Base-by-base conservation (phyloP, 257 asterid species). In the Thymus mandschuricus region DNA sequence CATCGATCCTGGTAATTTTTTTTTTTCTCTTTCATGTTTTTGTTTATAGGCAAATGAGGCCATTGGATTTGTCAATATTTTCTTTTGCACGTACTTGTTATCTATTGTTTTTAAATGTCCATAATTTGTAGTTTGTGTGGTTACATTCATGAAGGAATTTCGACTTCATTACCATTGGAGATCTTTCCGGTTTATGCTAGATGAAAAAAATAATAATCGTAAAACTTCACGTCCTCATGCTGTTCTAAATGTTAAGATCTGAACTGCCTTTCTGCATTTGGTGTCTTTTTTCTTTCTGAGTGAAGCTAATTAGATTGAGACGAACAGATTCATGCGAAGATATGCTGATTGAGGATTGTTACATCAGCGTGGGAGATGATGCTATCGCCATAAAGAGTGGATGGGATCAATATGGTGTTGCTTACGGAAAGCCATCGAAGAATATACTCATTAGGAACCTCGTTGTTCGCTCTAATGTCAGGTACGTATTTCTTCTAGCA, bases 321-420 rank as follows among this genome's bases (percentile, higher is more conserved):
- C 62, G 31, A 79, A 81, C 86, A 95, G 99, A 95, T 88, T 95
- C 98, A 4, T 92, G 99, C 62, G 89, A 89, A 78, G 97, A 89
- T 74, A 83, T 95, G 96, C 74, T 95, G 72, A 92, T 95, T 34
- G 99, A 95, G 83, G 90, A 95, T 85, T 92, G 98, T 64, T 95
- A 92, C 87, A 89, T 92, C 73, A 89, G 98, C 15, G 98, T 95
- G 1, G 99, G 99, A 41, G 99, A 92, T 75, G 99, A 95, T 72
- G 95, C 85, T 43, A 74, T 95, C 69, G 99, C 99, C 13, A 92
- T 95, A 76, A 92, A 95, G 88, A 95, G 99, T 68, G 99, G 99
- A 55, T 95, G 99, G 99, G 99, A 95, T 85, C 98, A 89, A 60
- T 95, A 85, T 35, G 99, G 99, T 34, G 82, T 83, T 68, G 62